Evolutionary conservation across 2,329 filamentous ascomycete genomes (phyloP).

Genomic region (Neoscytalidium dimidiatum): DNA sequence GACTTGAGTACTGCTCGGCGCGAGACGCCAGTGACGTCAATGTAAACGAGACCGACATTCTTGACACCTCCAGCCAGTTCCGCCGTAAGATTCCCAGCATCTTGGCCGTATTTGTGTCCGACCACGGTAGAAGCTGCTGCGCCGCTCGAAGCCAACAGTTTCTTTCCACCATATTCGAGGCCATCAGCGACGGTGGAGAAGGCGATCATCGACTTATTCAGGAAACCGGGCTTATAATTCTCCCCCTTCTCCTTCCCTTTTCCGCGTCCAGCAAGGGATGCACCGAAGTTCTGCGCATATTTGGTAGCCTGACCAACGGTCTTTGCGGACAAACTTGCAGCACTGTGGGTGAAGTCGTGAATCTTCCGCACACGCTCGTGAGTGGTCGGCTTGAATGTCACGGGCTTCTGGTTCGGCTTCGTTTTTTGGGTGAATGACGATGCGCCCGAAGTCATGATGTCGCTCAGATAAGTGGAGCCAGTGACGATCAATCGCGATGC

Average conservation of each 20-base stretch:
- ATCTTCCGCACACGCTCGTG: conserved; percentile 86
- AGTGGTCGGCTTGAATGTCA: conserved; percentile 84
- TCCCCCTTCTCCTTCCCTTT: conserved; percentile 59
- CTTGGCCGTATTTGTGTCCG: conserved; percentile 81
- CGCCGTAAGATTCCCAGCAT: conserved; percentile 77
- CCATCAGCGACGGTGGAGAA: conserved; percentile 94
- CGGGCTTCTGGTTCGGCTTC: conserved; percentile 74
- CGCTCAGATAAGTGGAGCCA: conserved; percentile 76
- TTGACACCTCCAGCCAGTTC: conserved; percentile 84
- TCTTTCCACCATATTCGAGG: conserved; percentile 82
- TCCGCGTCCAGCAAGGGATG: conserved; percentile 67
- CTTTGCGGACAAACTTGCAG: conserved; percentile 78
- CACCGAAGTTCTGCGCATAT: conserved; percentile 88
- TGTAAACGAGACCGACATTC: conserved; percentile 96
- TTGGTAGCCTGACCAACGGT: conserved; percentile 83
- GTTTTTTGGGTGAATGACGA: conserved; percentile 79
- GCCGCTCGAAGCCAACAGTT: conserved; percentile 72
- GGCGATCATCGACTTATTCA: conserved; percentile 96
- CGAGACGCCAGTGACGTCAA: conserved; percentile 92
- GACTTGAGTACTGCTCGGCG: conserved; percentile 87
- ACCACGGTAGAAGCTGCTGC: conserved; percentile 83
- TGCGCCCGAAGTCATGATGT: conserved; percentile 74
- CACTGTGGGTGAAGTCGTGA: conserved; percentile 78
- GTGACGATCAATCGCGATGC: conserved; percentile 93
- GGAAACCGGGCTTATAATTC: conserved; percentile 81